A percentile compares a stretch with the other conserved stretches of the same genome.
Conservation (phyloP, 2,329 filamentous ascomycete species). For the Ambrosiella beaveri region DNA sequence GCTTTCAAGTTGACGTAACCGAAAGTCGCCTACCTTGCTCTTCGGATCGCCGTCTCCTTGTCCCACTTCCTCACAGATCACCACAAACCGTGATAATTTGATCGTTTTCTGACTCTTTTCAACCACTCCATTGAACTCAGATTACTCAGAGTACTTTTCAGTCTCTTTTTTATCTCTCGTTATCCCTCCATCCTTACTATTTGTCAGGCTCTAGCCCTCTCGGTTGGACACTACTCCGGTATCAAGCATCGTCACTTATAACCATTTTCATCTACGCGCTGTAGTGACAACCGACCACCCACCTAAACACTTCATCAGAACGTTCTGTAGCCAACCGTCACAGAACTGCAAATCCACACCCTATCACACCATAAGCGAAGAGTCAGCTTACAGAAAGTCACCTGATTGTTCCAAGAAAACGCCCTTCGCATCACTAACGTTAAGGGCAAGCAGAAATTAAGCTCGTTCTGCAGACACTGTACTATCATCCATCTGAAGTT, state of each 20-base stretch:
- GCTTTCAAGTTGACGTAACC: background rate
- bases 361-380: background rate
- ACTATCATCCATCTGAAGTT: background rate
- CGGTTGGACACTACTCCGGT: background rate
- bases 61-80: background rate
- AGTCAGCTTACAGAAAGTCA: background rate
- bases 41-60: background rate
- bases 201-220: background rate
- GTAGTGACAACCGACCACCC: background rate
- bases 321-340: background rate
- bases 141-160: background rate
- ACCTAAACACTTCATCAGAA: background rate
- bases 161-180: background rate
- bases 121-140: background rate
- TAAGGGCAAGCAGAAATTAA: background rate
- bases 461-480: background rate
- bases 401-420: background rate
- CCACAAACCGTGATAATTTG: background rate
- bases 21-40: background rate
- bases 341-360: background rate
- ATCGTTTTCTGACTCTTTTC: background rate
- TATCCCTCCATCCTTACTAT: background rate
- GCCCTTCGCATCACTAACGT: background rate
- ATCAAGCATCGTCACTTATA: slow-evolving; percentile 4
- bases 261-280: slow-evolving; percentile 1